Base-by-base conservation (phyloP, 73 alveolate species). In the Paramecium pentaurelia region DNA sequence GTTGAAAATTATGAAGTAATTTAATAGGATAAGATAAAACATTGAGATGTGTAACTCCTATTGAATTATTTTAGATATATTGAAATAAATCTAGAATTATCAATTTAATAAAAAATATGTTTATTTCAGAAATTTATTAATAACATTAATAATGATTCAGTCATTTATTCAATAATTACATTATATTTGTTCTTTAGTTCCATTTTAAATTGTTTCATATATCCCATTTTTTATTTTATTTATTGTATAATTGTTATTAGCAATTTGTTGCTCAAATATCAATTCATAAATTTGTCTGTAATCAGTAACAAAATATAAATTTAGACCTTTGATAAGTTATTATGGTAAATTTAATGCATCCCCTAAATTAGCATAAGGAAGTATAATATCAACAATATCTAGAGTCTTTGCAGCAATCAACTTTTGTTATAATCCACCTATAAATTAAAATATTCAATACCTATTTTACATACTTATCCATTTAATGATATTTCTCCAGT, bases 401-500 rank as follows among this genome's bases (percentile, higher is more conserved):
- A 87, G 34, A 6, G 93, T 87, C n/a, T 87, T 87, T 27, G 93
- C 93, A 87, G 93, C 93, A 5, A 87, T 87, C 14, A 87, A 30
- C 4, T 87, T 87, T 27, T 73, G 32, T 87, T 87, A 47, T 3
- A 87, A 49, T 16, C 93, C 93, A 14, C 93, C 93, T 87, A 10
- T 64, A 28, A 12, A 36, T 16, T 28, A 16, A 36, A 38, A 4
- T 32, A 27, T 1, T 25, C 1, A 38, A 42, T 87, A 86, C 98
- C 98, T 38, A 96, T 96, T 32, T 95, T 86, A 51, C 96, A 93
- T 20, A 96, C 97, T 75, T 95, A 95, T 4, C 98, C 98, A 22
- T 90, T 93, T 25, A 96, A 92, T 12, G 98, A 77, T 47, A 96
- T 85, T 84, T 96, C 98, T 59, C 98, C 98, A 59, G 98, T 96